Conservation (phyloP, 257 asterid genomes). For the Nicotiana otophora region DNA sequence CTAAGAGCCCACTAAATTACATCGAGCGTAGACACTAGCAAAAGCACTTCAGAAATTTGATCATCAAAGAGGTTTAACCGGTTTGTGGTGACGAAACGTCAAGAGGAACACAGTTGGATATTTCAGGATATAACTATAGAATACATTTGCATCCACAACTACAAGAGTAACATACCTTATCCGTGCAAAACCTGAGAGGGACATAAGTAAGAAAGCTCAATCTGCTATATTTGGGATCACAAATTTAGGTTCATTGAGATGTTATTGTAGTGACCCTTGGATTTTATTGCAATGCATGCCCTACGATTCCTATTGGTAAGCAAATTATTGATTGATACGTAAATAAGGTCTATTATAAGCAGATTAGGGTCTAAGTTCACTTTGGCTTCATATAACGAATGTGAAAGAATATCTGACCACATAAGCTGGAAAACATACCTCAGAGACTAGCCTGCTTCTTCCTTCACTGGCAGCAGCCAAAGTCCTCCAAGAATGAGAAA, state of each 20-base stretch:
- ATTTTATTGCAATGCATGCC: background rate
- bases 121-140: too few relatives aligned
- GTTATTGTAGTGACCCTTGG: background rate
- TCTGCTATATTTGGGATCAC: background rate
- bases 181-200: background rate
- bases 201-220: background rate
- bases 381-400: background rate
- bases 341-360: background rate
- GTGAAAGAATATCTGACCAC: background rate
- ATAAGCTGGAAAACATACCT: slow-evolving; percentile 36
- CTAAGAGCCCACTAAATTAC: background rate
- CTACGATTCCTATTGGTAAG: background rate
- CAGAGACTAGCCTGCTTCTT: slow-evolving; percentile 72
- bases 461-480: slow-evolving; percentile 62
- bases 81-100: background rate
- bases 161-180: background rate
- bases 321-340: background rate
- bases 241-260: background rate
- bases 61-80: background rate
- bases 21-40: background rate
- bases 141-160: background rate
- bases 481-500: slow-evolving; percentile 47
- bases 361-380: background rate
- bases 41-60: background rate
- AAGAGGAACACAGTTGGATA: background rate